Percentiles rank a stretch among this genome's conserved stretches.
Evolutionary conservation across 768 basidiomycete species (phyloP).

Genomic region (Leccinum longicurvipes): DNA sequence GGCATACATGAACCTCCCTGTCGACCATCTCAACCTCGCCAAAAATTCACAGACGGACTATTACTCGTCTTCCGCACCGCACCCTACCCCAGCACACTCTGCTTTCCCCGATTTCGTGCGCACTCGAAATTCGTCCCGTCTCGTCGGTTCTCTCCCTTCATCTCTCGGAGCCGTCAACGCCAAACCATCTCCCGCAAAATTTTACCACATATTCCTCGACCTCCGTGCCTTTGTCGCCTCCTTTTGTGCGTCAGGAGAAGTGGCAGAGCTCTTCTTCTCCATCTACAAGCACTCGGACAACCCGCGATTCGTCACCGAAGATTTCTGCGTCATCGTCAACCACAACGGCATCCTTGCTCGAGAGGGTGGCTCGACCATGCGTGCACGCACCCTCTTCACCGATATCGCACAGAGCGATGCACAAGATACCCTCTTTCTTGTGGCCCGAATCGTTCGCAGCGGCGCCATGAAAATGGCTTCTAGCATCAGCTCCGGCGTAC

Average conservation of each 20-base stretch:
- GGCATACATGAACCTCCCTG: slow-evolving; percentile 65
- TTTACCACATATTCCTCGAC: slow-evolving; percentile 89
- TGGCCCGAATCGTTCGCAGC: slow-evolving; percentile 87
- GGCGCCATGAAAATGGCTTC: slow-evolving; percentile 77
- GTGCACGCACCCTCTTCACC: slow-evolving; percentile 83
- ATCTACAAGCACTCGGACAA: slow-evolving; percentile 78
- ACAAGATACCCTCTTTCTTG: slow-evolving; percentile 81
- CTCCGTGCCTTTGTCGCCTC: slow-evolving; percentile 90
- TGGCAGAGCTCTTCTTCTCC: slow-evolving; percentile 90
- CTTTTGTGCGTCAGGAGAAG: slow-evolving; percentile 87
- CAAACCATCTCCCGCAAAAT: slow-evolving; percentile 55
- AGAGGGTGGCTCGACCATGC: slow-evolving; percentile 55
- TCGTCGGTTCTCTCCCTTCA: slow-evolving; percentile 34
- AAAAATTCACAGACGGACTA: slow-evolving; percentile 42
- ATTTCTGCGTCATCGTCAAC: slow-evolving; percentile 85
- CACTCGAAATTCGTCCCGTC: slow-evolving; percentile 31
- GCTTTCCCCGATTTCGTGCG: slow-evolving; percentile 58
- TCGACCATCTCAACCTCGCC: slow-evolving; percentile 35
- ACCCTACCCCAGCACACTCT: slow-evolving; percentile 64
- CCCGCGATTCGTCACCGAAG: slow-evolving; percentile 87
- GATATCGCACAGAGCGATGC: slow-evolving; percentile 87
- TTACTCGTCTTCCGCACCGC: slow-evolving; percentile 37
- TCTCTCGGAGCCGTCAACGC: slow-evolving; percentile 7
- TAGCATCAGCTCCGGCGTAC: slow-evolving; percentile 45
- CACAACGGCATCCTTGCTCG: slow-evolving; percentile 87